These are phyloP conservation scores for Isatis lusitanica DNA, from an alignment of 441 rosid species.

Conservation along the genomic window DNA sequence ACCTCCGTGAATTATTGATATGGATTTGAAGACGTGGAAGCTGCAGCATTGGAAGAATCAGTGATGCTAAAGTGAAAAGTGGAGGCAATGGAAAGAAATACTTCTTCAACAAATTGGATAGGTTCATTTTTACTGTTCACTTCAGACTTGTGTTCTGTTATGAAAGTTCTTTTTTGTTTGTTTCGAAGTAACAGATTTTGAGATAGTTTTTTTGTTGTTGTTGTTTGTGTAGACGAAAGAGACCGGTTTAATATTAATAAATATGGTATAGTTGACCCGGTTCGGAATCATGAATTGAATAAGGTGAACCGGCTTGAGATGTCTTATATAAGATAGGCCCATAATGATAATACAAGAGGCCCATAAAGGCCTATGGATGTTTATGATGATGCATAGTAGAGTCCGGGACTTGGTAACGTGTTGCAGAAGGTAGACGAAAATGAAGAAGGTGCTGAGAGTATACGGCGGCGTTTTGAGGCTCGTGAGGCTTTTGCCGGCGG, in stretches of 20 bases:
- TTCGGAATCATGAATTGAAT: not conserved
- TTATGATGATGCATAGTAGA: not conserved
- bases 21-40: conserved; percentile 2
- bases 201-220: not conserved
- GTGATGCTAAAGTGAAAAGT: not conserved
- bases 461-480: conserved; percentile 75
- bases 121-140: not conserved
- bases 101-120: not conserved
- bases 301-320: not conserved
- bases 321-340: not conserved
- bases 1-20: not conserved
- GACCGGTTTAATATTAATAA: not conserved
- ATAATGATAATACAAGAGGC: not conserved
- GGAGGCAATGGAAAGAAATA: not conserved
- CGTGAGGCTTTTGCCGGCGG: conserved; percentile 71
- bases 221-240: not conserved
- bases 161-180: not conserved
- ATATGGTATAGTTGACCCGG: not conserved
- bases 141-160: not conserved
- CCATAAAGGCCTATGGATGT: conserved; percentile 9
- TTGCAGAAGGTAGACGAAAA: conserved; percentile 26
- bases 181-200: too few species aligned
- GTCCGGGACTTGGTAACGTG: conserved; percentile 27
- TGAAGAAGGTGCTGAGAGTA: conserved; percentile 67
- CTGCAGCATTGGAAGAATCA: not conserved